Evolutionary conservation across 139 green algal species (phyloP).

Genomic region (Chlamydomonas eustigma): DNA sequence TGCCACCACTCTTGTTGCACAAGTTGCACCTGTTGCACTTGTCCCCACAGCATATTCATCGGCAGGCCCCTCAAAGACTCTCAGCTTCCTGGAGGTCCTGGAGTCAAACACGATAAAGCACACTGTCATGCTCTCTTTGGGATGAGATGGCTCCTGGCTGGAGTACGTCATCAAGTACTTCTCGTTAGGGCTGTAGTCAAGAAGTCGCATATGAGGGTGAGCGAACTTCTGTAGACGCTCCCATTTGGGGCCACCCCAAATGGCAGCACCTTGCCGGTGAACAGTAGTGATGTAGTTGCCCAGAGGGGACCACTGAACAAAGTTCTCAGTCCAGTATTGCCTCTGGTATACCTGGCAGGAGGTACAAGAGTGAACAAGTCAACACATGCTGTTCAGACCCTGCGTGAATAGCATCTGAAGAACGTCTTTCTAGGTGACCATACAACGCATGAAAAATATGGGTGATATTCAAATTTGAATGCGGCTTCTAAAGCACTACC

Average conservation of each 20-base stretch:
- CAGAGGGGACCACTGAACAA: conserved; percentile 87
- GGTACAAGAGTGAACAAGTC: background rate
- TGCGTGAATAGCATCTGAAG: too few relatives aligned
- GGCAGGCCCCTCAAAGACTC: conserved; percentile 45
- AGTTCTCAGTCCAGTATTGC: conserved; percentile 88
- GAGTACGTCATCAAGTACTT: conserved; percentile 82
- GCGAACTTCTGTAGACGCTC: conserved; percentile 61
- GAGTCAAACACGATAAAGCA: conserved; percentile 79
- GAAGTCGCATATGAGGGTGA: conserved; percentile 56
- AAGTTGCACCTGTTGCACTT: conserved; percentile 25
- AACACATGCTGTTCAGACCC: too few relatives aligned
- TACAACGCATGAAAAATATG: too few relatives aligned
- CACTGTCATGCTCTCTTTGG: conserved; percentile 38
- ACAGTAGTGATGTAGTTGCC: conserved; percentile 83
- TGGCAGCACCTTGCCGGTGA: conserved; percentile 80
- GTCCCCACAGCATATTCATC: conserved; percentile 19
- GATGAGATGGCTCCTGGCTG: conserved; percentile 58
- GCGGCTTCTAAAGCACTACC: too few relatives aligned
- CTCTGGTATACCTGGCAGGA: conserved; percentile 53
- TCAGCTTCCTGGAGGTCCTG: conserved; percentile 59
- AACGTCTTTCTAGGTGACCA: too few relatives aligned
- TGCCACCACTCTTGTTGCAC: too few relatives aligned
- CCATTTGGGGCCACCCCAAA: conserved; percentile 88
- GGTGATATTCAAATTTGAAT: too few relatives aligned
- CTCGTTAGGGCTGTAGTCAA: conserved; percentile 89